Base-by-base conservation (phyloP, 768 basidiomycete species). In the Tylopilus cervinicoccineus region DNA sequence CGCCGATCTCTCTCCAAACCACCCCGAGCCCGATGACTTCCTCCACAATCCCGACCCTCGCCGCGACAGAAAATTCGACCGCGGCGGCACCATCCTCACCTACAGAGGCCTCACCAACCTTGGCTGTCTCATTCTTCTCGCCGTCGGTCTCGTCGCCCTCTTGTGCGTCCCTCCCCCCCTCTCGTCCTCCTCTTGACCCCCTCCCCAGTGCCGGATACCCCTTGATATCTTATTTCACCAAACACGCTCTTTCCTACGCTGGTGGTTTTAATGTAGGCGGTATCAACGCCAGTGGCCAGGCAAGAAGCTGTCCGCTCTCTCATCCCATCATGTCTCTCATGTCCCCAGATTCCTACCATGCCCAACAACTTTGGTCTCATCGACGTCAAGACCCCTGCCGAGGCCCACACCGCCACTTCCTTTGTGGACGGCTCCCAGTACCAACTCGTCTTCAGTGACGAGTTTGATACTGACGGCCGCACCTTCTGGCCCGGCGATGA, bases 371-470 rank as follows among this genome's bases (percentile, higher is more conserved):
- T 76, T 62, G 82, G 81, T 13, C 67, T 92, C 26, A 86, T 93
- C 54, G 91, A 93, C 65, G 56, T 74, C 24, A 80, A 88, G 24
- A 95, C 93, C 4, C 89, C 89, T 1, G 53, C 71, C 54, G 64
- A 75, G 34, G 76, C 72, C n/a, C 72, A 80, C 63, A 78, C 79
- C 12, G 74, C 73, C 31, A 57, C 65, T 6, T 80, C 81, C 5
- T 82, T 77, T 55, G 58, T 64, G 17, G 74, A 84, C 56, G 76
- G 84, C 20, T 69, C 71, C 10, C 67, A 76, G 43, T 76, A 55
- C 65, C 80, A 83, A 47, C 76, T 95, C 12, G 82, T 92, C 4
- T 93, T 91, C 65, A 89, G 87, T 33, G 92, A 94, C 66, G 93
- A 94, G 66, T 94, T 94, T 68, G 83, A 94, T 50, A 71, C 70